Base-by-base conservation (phyloP, 225 moss, liverwort and hornwort species). In the Neckera pumila region DNA sequence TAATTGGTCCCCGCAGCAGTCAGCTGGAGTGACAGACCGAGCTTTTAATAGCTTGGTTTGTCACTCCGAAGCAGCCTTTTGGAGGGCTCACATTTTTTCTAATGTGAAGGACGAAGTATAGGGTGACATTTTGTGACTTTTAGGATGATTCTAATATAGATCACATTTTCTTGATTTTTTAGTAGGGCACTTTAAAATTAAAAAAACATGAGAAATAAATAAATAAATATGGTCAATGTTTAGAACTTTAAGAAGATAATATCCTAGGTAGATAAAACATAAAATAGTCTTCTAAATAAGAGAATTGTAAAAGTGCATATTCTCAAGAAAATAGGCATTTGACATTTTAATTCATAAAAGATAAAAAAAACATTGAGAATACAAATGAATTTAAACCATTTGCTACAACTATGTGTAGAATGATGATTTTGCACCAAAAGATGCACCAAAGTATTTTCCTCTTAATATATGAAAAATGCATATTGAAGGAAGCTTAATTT, bases 61-160 rank as follows among this genome's bases (percentile, higher is more conserved):
- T n/a, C n/a, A n/a, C n/a, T n/a, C n/a, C n/a, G n/a, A n/a, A n/a
- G n/a, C n/a, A n/a, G n/a, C n/a, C n/a, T n/a, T n/a, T n/a, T n/a
- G n/a, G n/a, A n/a, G n/a, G n/a, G n/a, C n/a, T n/a, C n/a, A n/a
- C n/a, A n/a, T n/a, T n/a, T n/a, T n/a, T n/a, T n/a, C n/a, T n/a
- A n/a, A n/a, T n/a, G n/a, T n/a, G 3, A 14, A 22, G 0, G 22
- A 53, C 0, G 1, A 21, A 53, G 12, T 21, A 14, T 34, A 34
- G 9, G 34, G 14, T 14, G 9, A 53, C 9, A 76, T 53, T 53
- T 54, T 3, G 23, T 23, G 1, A 54, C 14, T 53, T 76, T 31
- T 9, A 14, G 6, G 1, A 54, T 36, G 36, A 36, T 36, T 53
- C 1, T 76, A 23, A 23, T 5, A 4, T 5, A 23, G 0, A 23